phyloP scores from a whole-genome alignment of 257 asterid genomes.

The Eucommia ulmoides region DNA sequence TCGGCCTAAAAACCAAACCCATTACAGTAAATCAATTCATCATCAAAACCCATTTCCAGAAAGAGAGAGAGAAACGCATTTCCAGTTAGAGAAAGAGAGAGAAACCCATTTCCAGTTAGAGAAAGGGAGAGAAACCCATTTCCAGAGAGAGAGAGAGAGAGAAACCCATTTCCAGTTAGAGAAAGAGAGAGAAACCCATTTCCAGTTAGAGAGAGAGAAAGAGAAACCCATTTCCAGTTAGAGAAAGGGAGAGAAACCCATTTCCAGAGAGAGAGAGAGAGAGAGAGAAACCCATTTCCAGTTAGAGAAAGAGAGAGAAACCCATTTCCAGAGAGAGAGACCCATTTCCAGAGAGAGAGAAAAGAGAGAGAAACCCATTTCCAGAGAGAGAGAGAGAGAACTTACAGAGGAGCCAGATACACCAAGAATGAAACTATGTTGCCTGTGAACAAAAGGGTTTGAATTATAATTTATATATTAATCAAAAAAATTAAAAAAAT shows the following conservation, averaged over 20 bases:
- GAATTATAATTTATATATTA: background rate
- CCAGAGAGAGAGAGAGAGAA: background rate
- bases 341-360: background rate
- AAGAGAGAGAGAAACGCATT: background rate
- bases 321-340: background rate
- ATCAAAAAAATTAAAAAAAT: background rate
- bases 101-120: no score
- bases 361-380: background rate
- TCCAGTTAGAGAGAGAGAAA: background rate
- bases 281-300: background rate
- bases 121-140: no score
- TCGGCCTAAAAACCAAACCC: constrained; percentile 44
- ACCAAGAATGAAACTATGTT: constrained; percentile 76
- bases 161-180: background rate
- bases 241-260: no score
- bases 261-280: background rate
- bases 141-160: background rate
- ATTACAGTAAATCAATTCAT: background rate
- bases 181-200: background rate
- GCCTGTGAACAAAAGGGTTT: constrained; percentile 21
- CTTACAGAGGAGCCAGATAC: constrained; percentile 68
- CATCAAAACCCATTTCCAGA: background rate
- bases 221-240: background rate
- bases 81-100: background rate
- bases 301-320: background rate